Evolutionary conservation across 768 basidiomycete genomes (phyloP).

Genomic region (Suillus subluteus): DNA sequence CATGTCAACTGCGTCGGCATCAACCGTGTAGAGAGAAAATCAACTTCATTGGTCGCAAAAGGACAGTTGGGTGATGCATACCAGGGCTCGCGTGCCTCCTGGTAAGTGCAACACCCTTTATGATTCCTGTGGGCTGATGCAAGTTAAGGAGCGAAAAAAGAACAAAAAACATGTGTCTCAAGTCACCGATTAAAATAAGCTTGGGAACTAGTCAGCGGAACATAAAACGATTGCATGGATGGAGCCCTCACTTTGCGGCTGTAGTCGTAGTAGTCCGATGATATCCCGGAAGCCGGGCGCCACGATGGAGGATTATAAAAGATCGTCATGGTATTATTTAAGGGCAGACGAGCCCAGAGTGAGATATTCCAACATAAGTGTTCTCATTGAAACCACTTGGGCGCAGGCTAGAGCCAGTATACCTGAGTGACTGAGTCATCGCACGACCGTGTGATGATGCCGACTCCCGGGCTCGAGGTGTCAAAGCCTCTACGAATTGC

Average conservation of each 20-base stretch:
- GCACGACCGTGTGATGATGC: background rate
- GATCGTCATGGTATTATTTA: too few species aligned
- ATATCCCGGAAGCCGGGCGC: too few species aligned
- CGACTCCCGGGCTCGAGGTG: background rate
- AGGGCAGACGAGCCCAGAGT: too few species aligned
- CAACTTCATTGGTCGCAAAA: slow-evolving; percentile 68
- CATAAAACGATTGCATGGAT: background rate
- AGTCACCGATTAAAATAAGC: slow-evolving; percentile 99
- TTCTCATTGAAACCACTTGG: too few species aligned
- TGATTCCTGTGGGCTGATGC: slow-evolving; percentile 32
- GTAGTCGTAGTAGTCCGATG: slow-evolving; percentile 86
- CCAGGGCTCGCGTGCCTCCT: slow-evolving; percentile 2
- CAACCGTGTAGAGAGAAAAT: background rate
- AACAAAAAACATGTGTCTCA: slow-evolving; percentile 66
- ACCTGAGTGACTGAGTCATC: too few species aligned
- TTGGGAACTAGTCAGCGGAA: slow-evolving; percentile 33
- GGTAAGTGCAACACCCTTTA: slow-evolving; percentile 21
- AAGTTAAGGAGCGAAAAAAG: background rate
- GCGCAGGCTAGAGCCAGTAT: too few species aligned
- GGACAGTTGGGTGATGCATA: slow-evolving; percentile 60
- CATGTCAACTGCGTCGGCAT: background rate
- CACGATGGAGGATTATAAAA: too few species aligned
- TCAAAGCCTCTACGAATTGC: background rate
- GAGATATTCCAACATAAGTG: too few species aligned
- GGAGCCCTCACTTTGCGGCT: slow-evolving; percentile 84